phyloP scores from a whole-genome alignment of 352 stramenopile genomes.

The Phytophthora agathidicida region DNA sequence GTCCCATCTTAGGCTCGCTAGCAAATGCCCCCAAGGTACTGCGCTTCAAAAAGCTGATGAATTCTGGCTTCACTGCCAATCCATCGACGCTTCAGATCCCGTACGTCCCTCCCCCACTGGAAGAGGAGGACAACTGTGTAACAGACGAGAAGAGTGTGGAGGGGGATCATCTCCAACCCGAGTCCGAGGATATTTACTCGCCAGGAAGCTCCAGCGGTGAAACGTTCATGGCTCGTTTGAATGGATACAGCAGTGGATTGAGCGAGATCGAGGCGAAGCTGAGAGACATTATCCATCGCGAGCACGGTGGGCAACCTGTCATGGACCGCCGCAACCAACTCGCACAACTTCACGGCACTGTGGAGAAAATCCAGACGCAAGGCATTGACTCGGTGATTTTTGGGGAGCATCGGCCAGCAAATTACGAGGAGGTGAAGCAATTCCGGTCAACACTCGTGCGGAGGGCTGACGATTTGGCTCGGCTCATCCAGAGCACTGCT shows the following conservation, averaged over 20 bases:
- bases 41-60: constrained; percentile 90
- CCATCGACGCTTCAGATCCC: constrained; percentile 71
- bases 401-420: constrained; percentile 60
- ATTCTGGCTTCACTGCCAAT: constrained; percentile 69
- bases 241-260: constrained; percentile 50
- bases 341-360: constrained; percentile 70
- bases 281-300: constrained; percentile 55
- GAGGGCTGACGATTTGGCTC: constrained; percentile 64
- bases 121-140: constrained; percentile 36
- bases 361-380: constrained; percentile 84
- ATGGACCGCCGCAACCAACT: constrained; percentile 66
- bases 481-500: constrained; percentile 64
- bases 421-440: constrained; percentile 75
- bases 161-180: constrained; percentile 18
- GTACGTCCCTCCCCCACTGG: constrained; percentile 67
- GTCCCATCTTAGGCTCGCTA: constrained; percentile 68
- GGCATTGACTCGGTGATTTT: constrained; percentile 85
- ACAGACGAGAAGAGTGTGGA: constrained; percentile 27
- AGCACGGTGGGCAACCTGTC: constrained; percentile 46
- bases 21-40: constrained; percentile 63
- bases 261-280: constrained; percentile 56
- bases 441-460: constrained; percentile 73
- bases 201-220: constrained; percentile 25
- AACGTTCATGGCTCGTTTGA: constrained; percentile 53
- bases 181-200: constrained; percentile 28